Evolutionary conservation across 495 filamentous ascomycete species (phyloP).

Genomic region (Annulohypoxylon moriforme): DNA sequence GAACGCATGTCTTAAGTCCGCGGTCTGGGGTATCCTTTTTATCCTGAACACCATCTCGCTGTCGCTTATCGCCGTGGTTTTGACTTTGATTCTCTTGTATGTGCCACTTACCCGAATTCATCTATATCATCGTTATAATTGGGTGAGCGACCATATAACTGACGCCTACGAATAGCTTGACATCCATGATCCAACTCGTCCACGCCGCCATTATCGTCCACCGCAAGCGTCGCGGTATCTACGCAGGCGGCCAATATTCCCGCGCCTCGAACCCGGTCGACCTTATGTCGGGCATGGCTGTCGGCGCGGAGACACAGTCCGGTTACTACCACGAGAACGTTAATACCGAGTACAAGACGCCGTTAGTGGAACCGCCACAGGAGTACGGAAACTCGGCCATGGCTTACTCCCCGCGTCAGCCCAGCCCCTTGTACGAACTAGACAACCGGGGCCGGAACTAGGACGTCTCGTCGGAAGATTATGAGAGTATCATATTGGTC

Average conservation of each 20-base stretch:
- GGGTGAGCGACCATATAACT: not conserved
- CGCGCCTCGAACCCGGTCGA: slow-evolving; percentile 20
- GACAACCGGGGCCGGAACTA: slow-evolving; percentile 16
- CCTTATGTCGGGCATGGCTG: slow-evolving; percentile 2
- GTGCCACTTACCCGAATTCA: slow-evolving; percentile 9
- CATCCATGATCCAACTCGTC: slow-evolving; percentile 36
- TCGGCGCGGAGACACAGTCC: not conserved
- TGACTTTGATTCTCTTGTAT: slow-evolving; percentile 34
- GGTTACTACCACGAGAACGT: slow-evolving; percentile 7
- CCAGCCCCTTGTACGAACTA: slow-evolving; percentile 25
- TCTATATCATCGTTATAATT: too few species aligned
- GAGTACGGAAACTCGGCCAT: not conserved
- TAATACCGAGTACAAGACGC: slow-evolving; percentile 36
- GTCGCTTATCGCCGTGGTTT: slow-evolving; percentile 22
- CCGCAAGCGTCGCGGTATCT: slow-evolving; percentile 34
- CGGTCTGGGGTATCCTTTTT: slow-evolving; percentile 36
- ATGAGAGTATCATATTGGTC: not conserved
- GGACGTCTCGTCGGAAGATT: not conserved
- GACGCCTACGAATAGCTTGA: slow-evolving; percentile 22
- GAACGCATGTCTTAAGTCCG: slow-evolving; percentile 38
- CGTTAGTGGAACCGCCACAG: slow-evolving; percentile 4
- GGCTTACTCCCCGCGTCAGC: not conserved
- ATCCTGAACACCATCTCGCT: slow-evolving; percentile 23
- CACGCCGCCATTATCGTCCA: slow-evolving; percentile 41
- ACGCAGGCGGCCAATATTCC: slow-evolving; percentile 27